These are phyloP conservation scores for Plasmodium coatneyi DNA, from an alignment of 169 alveolate species.

Conservation along the genomic window DNA sequence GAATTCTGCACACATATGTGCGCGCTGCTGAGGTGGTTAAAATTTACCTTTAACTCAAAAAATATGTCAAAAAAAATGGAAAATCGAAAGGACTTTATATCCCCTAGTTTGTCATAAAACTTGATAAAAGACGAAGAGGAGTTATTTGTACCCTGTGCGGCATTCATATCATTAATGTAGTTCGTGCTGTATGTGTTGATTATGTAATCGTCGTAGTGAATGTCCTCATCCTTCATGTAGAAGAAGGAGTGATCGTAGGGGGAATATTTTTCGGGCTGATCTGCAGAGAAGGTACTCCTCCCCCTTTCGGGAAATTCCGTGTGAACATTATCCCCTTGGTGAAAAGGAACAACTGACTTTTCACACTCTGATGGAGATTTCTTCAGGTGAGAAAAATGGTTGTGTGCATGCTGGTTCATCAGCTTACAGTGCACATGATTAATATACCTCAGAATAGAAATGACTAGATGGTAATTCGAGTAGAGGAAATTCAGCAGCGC, in stretches of 20 bases:
- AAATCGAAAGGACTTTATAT: slow-evolving; percentile 58
- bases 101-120: slow-evolving; percentile 32
- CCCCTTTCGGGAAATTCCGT: background rate
- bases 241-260: slow-evolving; percentile 12
- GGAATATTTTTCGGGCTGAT: background rate
- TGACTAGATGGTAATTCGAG: slow-evolving; percentile 30
- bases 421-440: slow-evolving; percentile 62
- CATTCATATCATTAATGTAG: slow-evolving; percentile 54
- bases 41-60: slow-evolving; percentile 67
- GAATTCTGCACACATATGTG: slow-evolving; percentile 70
- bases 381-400: background rate
- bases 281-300: background rate
- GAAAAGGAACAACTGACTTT: background rate
- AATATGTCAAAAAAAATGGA: slow-evolving; percentile 66
- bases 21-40: slow-evolving; percentile 24
- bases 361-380: background rate
- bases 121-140: background rate
- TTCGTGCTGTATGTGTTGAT: slow-evolving; percentile 68
- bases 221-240: slow-evolving; percentile 71
- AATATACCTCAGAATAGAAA: slow-evolving; percentile 51
- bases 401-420: slow-evolving; percentile 16
- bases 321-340: background rate
- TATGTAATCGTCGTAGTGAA: slow-evolving; percentile 55
- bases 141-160: background rate
- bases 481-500: slow-evolving; percentile 60